Conservation (phyloP, 768 basidiomycete genomes). For the Termitomyces sp. region DNA sequence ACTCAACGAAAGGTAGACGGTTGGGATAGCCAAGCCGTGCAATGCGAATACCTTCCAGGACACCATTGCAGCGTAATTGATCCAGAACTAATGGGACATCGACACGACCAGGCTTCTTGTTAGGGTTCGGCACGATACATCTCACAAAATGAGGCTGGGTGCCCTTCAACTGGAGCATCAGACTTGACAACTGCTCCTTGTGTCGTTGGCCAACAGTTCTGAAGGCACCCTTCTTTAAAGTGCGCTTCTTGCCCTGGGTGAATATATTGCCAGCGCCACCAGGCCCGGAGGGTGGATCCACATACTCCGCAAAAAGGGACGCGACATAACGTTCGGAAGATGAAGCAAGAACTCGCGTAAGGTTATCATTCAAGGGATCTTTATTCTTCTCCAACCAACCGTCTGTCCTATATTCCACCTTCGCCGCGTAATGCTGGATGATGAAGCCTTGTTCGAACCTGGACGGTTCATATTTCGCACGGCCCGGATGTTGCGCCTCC, state of each 20-base stretch:
- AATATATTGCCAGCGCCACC: constrained; percentile 34
- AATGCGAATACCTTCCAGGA: constrained; percentile 96
- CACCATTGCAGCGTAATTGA: constrained; percentile 97
- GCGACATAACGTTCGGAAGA: constrained; percentile 83
- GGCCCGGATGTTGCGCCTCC: constrained; percentile 63
- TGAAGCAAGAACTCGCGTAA: constrained; percentile 80
- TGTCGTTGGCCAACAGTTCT: constrained; percentile 93
- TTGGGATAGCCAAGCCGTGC: constrained; percentile 97
- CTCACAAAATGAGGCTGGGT: constrained; percentile 98
- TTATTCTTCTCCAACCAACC: constrained; percentile 99
- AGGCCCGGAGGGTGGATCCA: constrained; percentile 36
- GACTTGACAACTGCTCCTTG: constrained; percentile 87
- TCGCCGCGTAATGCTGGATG: constrained; percentile 93
- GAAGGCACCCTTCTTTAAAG: constrained; percentile 93
- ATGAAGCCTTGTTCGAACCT: constrained; percentile 94
- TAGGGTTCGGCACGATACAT: constrained; percentile 92
- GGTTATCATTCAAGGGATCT: constrained; percentile 95
- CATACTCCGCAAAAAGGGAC: constrained; percentile 78
- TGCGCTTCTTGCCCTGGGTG: constrained; percentile 60
- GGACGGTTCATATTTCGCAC: constrained; percentile 78
- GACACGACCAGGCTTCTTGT: constrained; percentile 87
- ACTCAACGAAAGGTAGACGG: constrained; percentile 93
- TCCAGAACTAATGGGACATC: constrained; percentile 95
- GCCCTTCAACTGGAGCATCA: constrained; percentile 87
- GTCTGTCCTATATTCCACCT: constrained; percentile 92